Percentiles rank a stretch among this genome's conserved stretches.
Conservation (phyloP, 371 early-diverging fungal species). For the Batrachochytrium dendrobatidis region DNA sequence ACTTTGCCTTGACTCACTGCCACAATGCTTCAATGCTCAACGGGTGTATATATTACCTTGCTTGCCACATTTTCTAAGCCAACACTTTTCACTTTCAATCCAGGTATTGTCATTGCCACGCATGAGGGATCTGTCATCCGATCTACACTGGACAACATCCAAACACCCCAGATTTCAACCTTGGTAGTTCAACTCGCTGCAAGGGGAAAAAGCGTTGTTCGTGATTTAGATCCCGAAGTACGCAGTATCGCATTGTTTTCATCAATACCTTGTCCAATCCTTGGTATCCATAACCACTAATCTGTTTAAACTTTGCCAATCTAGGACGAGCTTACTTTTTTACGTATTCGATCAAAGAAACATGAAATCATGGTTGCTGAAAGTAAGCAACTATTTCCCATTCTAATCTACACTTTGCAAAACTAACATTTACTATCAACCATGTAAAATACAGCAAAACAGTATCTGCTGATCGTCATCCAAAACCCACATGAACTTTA, state of each 20-base stretch:
- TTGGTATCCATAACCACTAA: neutral
- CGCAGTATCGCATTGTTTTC: neutral
- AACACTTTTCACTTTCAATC: neutral
- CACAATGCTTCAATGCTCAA: neutral
- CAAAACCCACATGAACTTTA: constrained; percentile 31
- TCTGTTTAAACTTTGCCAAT: neutral
- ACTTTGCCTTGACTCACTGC: neutral
- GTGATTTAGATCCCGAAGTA: constrained; percentile 54
- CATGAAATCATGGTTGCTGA: constrained; percentile 33
- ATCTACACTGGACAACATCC: constrained; percentile 47
- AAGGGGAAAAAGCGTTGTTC: constrained; percentile 49
- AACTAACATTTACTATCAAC: neutral
- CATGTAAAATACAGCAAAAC: constrained; percentile 16
- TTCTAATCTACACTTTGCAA: neutral
- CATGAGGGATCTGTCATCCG: constrained; percentile 43
- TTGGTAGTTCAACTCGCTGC: constrained; percentile 48
- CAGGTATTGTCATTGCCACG: constrained; percentile 41
- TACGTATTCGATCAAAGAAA: constrained; percentile 30
- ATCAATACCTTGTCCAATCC: neutral
- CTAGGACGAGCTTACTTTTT: constrained; percentile 28
- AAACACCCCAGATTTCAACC: constrained; percentile 43
- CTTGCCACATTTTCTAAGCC: neutral
- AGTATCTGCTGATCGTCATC: constrained; percentile 26
- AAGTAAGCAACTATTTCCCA: constrained; percentile 16
- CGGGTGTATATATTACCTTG: neutral